Conservation (phyloP, 352 stramenopile genomes). For the Phytopythium oedochilum region DNA sequence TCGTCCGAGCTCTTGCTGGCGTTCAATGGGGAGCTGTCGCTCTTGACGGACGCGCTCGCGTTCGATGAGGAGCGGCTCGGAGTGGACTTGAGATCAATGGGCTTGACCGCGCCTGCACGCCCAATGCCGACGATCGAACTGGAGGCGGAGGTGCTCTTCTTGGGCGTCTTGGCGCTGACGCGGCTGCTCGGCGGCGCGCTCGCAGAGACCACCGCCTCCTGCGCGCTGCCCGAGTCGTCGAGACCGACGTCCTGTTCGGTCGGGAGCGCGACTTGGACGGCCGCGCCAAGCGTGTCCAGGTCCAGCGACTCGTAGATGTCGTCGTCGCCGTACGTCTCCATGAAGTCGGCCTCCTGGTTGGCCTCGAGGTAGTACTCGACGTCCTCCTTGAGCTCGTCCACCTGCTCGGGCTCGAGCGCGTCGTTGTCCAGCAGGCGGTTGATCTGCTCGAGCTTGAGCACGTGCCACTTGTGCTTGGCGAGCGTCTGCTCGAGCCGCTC, state of each 20-base stretch:
- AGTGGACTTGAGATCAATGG: conserved; percentile 75
- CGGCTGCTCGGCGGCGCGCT: conserved; percentile 11
- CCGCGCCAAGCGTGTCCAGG: conserved; percentile 85
- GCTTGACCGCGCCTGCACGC: conserved; percentile 64
- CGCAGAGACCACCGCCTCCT: conserved; percentile 3
- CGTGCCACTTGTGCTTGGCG: conserved; percentile 94
- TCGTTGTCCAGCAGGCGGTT: conserved; percentile 97
- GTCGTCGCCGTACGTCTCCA: conserved; percentile 88
- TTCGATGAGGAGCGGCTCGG: conserved; percentile 42
- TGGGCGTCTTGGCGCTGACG: conserved; percentile 47
- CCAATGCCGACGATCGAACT: conserved; percentile 66
- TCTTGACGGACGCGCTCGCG: conserved; percentile 40
- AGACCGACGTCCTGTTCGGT: conserved; percentile 70
- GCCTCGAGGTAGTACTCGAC: conserved; percentile 98
- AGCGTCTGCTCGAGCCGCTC: conserved; percentile 90
- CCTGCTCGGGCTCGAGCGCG: conserved; percentile 85
- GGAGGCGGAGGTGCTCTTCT: conserved; percentile 53
- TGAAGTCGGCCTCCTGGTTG: conserved; percentile 91
- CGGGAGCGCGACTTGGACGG: conserved; percentile 64
- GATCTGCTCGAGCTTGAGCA: conserved; percentile 98
- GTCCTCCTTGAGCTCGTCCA: conserved; percentile 97
- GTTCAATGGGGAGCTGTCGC: conserved; percentile 30
- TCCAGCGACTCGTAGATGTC: conserved; percentile 96
- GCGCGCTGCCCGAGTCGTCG: conserved; percentile 29
- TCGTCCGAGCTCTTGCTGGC: conserved; percentile 30